phyloP scores from a whole-genome alignment of 345 rosid genomes.

The Sonneratia caseolaris region DNA sequence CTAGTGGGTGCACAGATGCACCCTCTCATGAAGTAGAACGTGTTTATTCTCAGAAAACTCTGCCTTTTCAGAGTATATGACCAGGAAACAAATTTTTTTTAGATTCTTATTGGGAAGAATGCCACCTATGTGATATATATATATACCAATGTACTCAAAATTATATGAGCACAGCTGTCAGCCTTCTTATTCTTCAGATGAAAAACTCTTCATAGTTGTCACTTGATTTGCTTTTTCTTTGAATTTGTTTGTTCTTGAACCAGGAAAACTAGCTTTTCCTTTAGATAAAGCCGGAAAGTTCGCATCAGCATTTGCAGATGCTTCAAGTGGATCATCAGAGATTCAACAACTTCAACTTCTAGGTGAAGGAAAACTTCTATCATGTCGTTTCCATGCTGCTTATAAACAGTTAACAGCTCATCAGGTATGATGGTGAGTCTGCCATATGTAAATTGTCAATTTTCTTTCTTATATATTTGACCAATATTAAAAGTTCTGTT shows the following conservation, averaged over 20 bases:
- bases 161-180: too few species aligned
- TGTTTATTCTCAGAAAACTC: not conserved
- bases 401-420: slow-evolving; percentile 30
- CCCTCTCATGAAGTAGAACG: too few species aligned
- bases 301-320: slow-evolving; percentile 11
- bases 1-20: not conserved
- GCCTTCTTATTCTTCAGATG: not conserved
- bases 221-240: not conserved
- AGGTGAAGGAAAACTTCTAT: slow-evolving; percentile 8
- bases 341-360: slow-evolving; percentile 2
- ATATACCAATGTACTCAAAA: not conserved
- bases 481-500: not conserved
- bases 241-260: slow-evolving; percentile 5
- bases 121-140: not conserved
- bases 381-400: slow-evolving; percentile 9
- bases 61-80: not conserved
- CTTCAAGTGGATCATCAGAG: not conserved
- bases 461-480: not conserved
- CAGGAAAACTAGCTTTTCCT: slow-evolving; percentile 28
- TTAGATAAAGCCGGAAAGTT: slow-evolving; percentile 15
- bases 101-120: not conserved
- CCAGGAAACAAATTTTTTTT: too few species aligned
- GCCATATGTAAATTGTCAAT: slow-evolving; percentile 2
- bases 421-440: slow-evolving; percentile 82
- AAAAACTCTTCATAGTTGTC: not conserved